Base-by-base conservation (phyloP, 805 yeast species). In the Candida taoyuanica region DNA sequence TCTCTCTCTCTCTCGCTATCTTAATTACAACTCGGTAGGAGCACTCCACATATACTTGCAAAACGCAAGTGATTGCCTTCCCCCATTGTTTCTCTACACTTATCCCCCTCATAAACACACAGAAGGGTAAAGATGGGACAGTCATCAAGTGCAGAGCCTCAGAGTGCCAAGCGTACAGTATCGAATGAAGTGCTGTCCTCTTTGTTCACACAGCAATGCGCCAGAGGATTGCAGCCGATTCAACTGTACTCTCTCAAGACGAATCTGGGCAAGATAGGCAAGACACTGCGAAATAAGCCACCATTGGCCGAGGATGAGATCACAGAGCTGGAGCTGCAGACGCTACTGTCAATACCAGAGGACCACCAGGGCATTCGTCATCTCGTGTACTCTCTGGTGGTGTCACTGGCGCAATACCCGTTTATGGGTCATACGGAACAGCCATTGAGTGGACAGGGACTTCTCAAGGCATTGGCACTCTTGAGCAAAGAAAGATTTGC, bases 391-490 rank as follows among this genome's bases (percentile, higher is more conserved):
- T 56, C 62, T 5, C 56, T 73, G 5, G 53, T 75, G 13, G 55
- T 59, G 21, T 64, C 66, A 5, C 37, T 81, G 20, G 68, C 76
- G 1, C 60, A 62, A 19, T 73, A 71, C 48, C 85, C 85, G 0
- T 65, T 76, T 37, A 40, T 76, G 7, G 37, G 39, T 3, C 38
- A 34, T 17, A 5, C 43, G 12, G 12, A n/a, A 7, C 37, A 41
- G 8, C 42, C 44, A 15, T 17, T 74, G 7, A 58, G 64, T 1
- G 60, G 61, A 3, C 59, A 63, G 4, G 71, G 69, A 4, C 39
- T 76, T 30, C 41, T 70, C 12, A 71, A 76, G 44, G 65, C 70
- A 0, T 39, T 75, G 5, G 53, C 69, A 0, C 58, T 73, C 11
- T 39, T 80, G 5, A 67, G 69, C 44, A 56, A 59, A 12, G 74